These are phyloP conservation scores for Cynanchum wilfordii DNA, from an alignment of 257 asterid genomes.

Conservation along the genomic window DNA sequence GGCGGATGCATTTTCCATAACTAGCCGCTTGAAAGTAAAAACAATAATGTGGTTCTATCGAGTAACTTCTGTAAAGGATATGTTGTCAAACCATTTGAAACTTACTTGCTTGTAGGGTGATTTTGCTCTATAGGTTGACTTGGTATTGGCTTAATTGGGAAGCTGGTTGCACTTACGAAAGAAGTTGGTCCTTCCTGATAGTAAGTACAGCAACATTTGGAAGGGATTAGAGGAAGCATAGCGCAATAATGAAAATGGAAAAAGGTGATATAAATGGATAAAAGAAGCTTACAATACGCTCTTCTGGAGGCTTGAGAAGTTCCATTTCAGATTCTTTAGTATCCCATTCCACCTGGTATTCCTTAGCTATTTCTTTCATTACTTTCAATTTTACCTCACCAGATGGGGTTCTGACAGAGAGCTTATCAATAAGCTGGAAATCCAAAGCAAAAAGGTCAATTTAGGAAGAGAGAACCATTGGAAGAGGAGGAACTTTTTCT, in stretches of 20 bases:
- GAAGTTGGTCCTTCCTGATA: slow-evolving; percentile 66
- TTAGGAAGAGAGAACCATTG: background rate
- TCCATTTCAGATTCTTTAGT: slow-evolving; percentile 71
- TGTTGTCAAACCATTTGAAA: background rate
- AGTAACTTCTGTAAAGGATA: background rate
- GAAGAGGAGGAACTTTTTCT: background rate
- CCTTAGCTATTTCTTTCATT: slow-evolving; percentile 90
- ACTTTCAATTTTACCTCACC: slow-evolving; percentile 83
- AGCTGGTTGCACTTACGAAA: slow-evolving; percentile 65
- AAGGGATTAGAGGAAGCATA: background rate
- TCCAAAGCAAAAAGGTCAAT: slow-evolving; percentile 8
- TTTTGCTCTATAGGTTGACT: slow-evolving; percentile 39
- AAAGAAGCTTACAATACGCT: slow-evolving; percentile 48
- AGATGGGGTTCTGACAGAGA: slow-evolving; percentile 79
- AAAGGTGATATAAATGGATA: slow-evolving; percentile 3
- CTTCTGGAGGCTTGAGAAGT: slow-evolving; percentile 87
- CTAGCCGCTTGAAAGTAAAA: background rate
- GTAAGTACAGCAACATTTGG: slow-evolving; percentile 9
- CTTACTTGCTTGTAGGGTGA: slow-evolving; percentile 47
- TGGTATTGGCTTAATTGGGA: slow-evolving; percentile 55
- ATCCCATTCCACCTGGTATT: slow-evolving; percentile 91
- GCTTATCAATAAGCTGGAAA: slow-evolving; percentile 91
- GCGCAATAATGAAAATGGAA: background rate
- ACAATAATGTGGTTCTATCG: background rate
- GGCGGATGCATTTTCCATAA: background rate